Conservation (phyloP, 2,329 filamentous ascomycete genomes). For the Fusarium sp. region DNA sequence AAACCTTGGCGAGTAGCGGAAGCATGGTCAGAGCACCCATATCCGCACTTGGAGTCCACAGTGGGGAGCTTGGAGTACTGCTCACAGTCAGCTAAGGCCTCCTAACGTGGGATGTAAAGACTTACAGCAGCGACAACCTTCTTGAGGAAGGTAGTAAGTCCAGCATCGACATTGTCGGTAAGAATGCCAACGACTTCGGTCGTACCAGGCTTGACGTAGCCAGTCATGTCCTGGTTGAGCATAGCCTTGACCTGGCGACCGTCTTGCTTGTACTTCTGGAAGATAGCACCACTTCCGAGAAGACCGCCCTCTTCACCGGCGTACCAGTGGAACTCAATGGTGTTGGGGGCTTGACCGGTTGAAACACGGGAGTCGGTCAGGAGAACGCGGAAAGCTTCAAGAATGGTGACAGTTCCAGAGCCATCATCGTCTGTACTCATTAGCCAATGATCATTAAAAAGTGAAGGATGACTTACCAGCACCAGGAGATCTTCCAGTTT, state of each 20-base stretch:
- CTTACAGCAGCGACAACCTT: conserved; percentile 45
- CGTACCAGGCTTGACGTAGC: conserved; percentile 46
- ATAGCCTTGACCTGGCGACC: conserved; percentile 50
- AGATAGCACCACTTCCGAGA: conserved; percentile 71
- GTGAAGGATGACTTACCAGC: conserved; percentile 11
- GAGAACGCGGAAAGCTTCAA: conserved; percentile 78
- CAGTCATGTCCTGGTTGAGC: conserved; percentile 56
- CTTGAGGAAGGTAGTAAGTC: conserved; percentile 49
- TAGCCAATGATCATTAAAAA: accelerated
- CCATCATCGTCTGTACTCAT: conserved; percentile 35
- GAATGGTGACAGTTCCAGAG: conserved; percentile 66
- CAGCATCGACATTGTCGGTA: conserved; percentile 50
- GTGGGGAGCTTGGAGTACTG: conserved; percentile 50
- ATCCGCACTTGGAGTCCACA: conserved; percentile 60
- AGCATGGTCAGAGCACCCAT: conserved; percentile 67
- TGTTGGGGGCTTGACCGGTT: conserved; percentile 70
- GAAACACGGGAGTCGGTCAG: conserved; percentile 69
- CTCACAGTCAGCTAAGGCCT: background rate
- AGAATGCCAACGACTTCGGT: conserved; percentile 48
- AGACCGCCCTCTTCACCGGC: conserved; percentile 82
- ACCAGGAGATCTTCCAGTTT: conserved; percentile 26
- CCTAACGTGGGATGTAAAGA: too few species aligned
- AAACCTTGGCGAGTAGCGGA: conserved; percentile 72
- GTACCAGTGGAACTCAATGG: conserved; percentile 88
- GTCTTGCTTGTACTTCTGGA: conserved; percentile 47